Evolutionary conservation across 331 rosid species (phyloP), one percentile per base, ranked within the genome.

Genomic region (Rosa hybrid): DNA sequence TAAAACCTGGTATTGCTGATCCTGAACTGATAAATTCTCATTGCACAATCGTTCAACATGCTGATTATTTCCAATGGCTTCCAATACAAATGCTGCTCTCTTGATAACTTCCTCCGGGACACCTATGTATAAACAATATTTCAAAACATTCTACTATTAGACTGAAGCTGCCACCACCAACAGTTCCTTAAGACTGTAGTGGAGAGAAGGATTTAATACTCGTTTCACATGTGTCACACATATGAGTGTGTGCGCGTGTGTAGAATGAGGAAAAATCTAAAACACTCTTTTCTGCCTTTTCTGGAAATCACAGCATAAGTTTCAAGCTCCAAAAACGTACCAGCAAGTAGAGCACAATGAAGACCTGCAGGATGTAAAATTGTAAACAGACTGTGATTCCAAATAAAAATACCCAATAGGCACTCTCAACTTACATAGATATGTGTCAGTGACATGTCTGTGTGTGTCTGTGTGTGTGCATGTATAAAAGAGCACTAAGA

Each of bases 321-420:
- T 67, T 80, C 39, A 81, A 80, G 77, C 72, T 76, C 45, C 25
- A 71, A 56, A n/a, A 50, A 77, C 42, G 30, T 90, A 95, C 98
- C 98, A 30, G 97, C 98, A 81, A 90, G 99, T 57, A 81, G 86
- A 1, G 99, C 99, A 84, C 99, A 95, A 79, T 95, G 97, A 81
- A 95, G 86, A 54, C 99, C 99, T 95, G 96, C 89, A 79, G 51
- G 84, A 80, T 71, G 79, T n/a, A 79, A 73, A 71, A 27, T 34
- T 12, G 71, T 14, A 48, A 16, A n/a, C 13, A 14, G 41, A 70
- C 17, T 21, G 86, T 78, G 71, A 86, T 51, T 85, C 78, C 81
- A 75, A 59, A 71, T 75, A 80, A 77, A 20, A 68, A 71, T 77
- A 79, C 78, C 14, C 69, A 74, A 62, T 41, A 69, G 68, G 78